Base-by-base conservation (phyloP, 148 eudicot genomes). In the Mesembryanthemum crystallinum region DNA sequence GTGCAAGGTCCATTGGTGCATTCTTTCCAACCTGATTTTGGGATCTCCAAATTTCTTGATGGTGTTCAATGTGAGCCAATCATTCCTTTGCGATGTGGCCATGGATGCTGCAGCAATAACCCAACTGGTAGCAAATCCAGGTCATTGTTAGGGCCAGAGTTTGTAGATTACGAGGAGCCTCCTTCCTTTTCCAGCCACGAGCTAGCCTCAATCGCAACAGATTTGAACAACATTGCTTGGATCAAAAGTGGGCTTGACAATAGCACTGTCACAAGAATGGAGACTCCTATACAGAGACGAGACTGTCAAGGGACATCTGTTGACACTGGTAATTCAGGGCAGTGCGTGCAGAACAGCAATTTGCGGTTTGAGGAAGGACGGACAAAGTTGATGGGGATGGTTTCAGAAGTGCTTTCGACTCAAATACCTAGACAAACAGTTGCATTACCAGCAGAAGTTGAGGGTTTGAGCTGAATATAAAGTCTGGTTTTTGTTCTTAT, bases 61-160 rank as follows among this genome's bases (percentile, higher is more conserved):
- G 87, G 86, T 74, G 76, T 73, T 70, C 71, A 79, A 71, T 58
- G 76, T 60, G 92, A 94, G 37, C 80, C 88, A 17, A 72, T 83
- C 42, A 85, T 89, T 61, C 97, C 98, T 8, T 47, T 63, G 29
- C 73, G 67, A 43, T 94, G 98, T 82, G 90, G 97, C 45, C 87
- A 88, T 76, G 92, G 98, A 66, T 94, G 98, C 64, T 89, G 90
- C 62, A 57, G 79, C 25, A 73, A 77, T 76, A n/a, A n/a, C n/a
- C 73, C 84, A 28, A 24, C 37, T 69, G 62, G 25, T 37, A 69
- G 20, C 55, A 51, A 80, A 71, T 51, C 86, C 58, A 79, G 64
- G 59, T 91, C 90, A n/a, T 72, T 94, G 76, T 60, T 90, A 77
- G 98, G 98, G 2, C 98, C 98, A 0, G 92, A 94, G 73, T 94